Conservation (phyloP, 345 rosid genomes). For the Atalantia buxifolia region DNA sequence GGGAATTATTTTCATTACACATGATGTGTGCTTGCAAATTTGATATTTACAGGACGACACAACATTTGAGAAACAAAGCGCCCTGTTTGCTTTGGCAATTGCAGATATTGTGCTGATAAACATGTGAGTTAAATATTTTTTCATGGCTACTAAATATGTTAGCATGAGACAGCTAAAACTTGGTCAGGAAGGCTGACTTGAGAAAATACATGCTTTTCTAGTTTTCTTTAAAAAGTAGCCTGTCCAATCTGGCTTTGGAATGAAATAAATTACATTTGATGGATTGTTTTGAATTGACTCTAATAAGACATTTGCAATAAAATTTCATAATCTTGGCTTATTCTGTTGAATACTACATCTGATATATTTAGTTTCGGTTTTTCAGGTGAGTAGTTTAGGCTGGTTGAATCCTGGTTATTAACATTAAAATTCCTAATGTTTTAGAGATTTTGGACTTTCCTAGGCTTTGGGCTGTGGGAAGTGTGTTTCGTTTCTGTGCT, state of each 20-base stretch:
- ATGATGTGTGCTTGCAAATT: background rate
- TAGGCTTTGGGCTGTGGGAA: background rate
- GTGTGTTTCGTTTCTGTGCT: background rate
- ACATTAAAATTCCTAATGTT: background rate
- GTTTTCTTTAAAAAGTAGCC: background rate
- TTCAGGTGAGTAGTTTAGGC: background rate
- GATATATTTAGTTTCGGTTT: background rate
- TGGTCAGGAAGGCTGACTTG: background rate
- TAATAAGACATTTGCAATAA: background rate
- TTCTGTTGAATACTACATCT: background rate
- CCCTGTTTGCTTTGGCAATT: slow-evolving; percentile 64
- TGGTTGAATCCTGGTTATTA: background rate
- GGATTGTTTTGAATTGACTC: background rate
- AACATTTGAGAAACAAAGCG: slow-evolving; percentile 76
- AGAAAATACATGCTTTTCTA: background rate
- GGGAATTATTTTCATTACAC: background rate
- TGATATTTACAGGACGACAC: slow-evolving; percentile 66
- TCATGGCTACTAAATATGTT: background rate
- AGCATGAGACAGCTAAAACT: background rate
- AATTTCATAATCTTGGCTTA: background rate
- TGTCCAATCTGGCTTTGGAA: background rate
- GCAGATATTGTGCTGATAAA: slow-evolving; percentile 76
- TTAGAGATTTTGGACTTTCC: background rate
- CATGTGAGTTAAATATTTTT: slow-evolving; percentile 47
- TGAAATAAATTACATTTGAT: background rate